Percentiles rank a stretch among this genome's conserved stretches.
Evolutionary conservation across 2,329 filamentous ascomycete genomes (phyloP).

Genomic region (Verticillium klebahnii): DNA sequence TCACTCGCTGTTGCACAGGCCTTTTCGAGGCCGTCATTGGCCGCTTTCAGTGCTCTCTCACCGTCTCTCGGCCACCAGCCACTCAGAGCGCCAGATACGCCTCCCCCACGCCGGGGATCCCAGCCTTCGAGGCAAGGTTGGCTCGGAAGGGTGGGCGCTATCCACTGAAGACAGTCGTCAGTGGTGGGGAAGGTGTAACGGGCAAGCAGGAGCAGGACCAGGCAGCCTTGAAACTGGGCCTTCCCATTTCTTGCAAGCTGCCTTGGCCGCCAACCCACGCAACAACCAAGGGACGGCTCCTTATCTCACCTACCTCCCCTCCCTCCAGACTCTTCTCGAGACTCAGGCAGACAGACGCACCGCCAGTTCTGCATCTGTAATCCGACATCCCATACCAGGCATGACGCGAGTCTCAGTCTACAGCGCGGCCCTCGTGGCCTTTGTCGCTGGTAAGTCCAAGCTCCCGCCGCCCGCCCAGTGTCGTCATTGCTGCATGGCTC

Average conservation of each 20-base stretch:
- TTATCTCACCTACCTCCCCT: background rate
- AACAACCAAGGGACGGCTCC: background rate
- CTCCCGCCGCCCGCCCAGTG: background rate
- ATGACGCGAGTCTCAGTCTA: constrained; percentile 43
- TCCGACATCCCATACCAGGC: background rate
- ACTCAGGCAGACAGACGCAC: background rate
- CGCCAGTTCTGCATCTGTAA: background rate
- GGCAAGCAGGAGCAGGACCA: background rate
- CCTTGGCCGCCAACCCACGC: background rate
- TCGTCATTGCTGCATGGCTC: constrained; percentile 8
- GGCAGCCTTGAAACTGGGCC: background rate
- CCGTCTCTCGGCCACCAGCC: background rate
- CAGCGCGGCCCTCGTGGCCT: constrained; percentile 34
- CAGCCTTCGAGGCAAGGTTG: background rate
- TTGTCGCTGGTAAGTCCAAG: constrained; percentile 35
- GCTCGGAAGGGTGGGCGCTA: background rate
- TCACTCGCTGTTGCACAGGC: background rate
- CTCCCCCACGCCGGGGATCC: background rate
- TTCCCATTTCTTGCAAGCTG: background rate
- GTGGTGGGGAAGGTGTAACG: background rate
- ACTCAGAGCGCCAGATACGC: background rate
- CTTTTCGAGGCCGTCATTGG: background rate
- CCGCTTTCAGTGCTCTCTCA: background rate
- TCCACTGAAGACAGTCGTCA: background rate
- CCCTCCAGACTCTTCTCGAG: background rate